phyloP scores from a whole-genome alignment of 148 eudicot species.

The Rhododendron griersonianum region DNA sequence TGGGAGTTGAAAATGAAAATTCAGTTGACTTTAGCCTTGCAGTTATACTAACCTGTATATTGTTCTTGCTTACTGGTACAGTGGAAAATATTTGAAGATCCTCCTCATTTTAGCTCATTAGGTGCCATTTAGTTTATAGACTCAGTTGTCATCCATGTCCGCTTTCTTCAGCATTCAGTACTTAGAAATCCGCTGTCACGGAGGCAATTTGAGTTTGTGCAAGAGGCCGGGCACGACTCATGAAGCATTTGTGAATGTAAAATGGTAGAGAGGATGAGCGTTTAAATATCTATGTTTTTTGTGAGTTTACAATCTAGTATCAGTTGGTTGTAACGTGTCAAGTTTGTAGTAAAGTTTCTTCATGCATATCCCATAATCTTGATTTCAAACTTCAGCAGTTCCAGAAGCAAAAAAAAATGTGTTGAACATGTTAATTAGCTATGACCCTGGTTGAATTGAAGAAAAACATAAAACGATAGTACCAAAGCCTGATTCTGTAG shows the following conservation, averaged over 20 bases:
- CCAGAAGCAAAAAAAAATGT: background rate
- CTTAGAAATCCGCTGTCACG: background rate
- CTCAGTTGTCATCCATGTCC: background rate
- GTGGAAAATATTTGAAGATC: background rate
- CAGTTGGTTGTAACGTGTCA: background rate
- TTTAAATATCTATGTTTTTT: background rate
- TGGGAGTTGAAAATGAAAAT: constrained; percentile 1
- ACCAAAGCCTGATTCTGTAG: background rate
- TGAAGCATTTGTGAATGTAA: background rate
- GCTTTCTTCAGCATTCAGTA: background rate
- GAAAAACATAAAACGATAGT: background rate
- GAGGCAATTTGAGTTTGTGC: background rate
- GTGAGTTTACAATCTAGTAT: background rate
- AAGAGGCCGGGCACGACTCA: background rate
- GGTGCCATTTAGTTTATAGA: background rate
- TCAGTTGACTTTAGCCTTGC: background rate
- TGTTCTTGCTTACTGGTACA: background rate
- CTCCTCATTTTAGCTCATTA: background rate
- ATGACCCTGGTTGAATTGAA: background rate
- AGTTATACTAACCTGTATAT: background rate
- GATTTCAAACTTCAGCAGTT: background rate
- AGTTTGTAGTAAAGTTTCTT: background rate
- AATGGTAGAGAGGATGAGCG: background rate
- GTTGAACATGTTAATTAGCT: background rate
- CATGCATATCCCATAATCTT: background rate